Percentiles rank a stretch among this genome's conserved stretches.
phyloP scores from a whole-genome alignment of 257 asterid genomes.

The Striga asiatica region DNA sequence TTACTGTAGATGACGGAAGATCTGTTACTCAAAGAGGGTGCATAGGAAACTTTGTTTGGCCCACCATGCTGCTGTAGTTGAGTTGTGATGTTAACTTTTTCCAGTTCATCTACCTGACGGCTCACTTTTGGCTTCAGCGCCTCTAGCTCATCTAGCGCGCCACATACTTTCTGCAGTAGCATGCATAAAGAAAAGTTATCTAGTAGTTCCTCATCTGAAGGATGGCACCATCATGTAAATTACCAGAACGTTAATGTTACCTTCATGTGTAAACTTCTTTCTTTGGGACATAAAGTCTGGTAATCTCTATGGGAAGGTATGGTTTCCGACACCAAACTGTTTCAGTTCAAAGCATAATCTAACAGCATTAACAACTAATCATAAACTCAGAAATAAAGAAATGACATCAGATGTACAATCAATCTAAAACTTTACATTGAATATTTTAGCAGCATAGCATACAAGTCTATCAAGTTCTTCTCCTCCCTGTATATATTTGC shows the following conservation, averaged over 20 bases:
- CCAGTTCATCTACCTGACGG: slow-evolving; percentile 33
- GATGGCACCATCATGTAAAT: not conserved
- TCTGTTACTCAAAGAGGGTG: slow-evolving; percentile 25
- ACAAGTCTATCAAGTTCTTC: slow-evolving; percentile 63
- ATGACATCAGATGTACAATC: not conserved
- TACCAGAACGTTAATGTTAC: slow-evolving; percentile 23
- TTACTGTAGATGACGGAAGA: slow-evolving; percentile 26
- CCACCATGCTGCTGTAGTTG: slow-evolving; percentile 28
- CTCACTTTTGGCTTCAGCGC: slow-evolving; percentile 52
- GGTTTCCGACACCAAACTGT: slow-evolving; percentile 88
- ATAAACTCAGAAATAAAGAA: slow-evolving; percentile 7
- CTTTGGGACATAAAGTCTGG: slow-evolving; percentile 34
- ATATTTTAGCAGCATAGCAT: slow-evolving; percentile 64
- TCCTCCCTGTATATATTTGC: slow-evolving; percentile 72
- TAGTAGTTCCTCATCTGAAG: slow-evolving; percentile 12
- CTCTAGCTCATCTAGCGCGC: slow-evolving; percentile 75
- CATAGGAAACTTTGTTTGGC: slow-evolving; percentile 24
- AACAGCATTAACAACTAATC: slow-evolving; percentile 11
- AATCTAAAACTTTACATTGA: slow-evolving; percentile 41
- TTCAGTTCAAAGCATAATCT: slow-evolving; percentile 16
- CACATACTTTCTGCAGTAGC: slow-evolving; percentile 39
- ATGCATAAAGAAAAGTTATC: slow-evolving; percentile 10
- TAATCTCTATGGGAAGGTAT: slow-evolving; percentile 77
- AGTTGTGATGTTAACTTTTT: slow-evolving; percentile 27
- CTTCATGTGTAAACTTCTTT: slow-evolving; percentile 42